A percentile compares a stretch with the other conserved stretches of the same genome.
phyloP scores from a whole-genome alignment of 2,329 filamentous ascomycete genomes.

The Colletotrichum kahawae region DNA sequence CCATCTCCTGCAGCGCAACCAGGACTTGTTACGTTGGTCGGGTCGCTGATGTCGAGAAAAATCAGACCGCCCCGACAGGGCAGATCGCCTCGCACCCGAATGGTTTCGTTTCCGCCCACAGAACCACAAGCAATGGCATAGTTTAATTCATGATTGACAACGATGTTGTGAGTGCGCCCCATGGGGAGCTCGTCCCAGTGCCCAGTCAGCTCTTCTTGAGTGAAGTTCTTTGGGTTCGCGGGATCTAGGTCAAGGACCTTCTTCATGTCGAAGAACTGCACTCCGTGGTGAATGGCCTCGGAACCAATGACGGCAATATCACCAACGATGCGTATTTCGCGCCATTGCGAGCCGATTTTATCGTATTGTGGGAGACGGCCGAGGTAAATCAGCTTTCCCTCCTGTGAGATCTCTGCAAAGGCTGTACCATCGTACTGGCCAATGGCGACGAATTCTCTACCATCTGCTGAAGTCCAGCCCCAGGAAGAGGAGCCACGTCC shows the following conservation, averaged over 20 bases:
- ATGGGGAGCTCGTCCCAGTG: constrained; percentile 45
- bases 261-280: constrained; percentile 69
- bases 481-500: constrained; percentile 47
- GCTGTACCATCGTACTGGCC: constrained; percentile 59
- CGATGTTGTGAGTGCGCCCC: constrained; percentile 50
- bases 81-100: constrained; percentile 18
- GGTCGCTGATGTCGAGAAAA: constrained; percentile 62
- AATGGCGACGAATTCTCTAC: constrained; percentile 59
- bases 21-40: constrained; percentile 55
- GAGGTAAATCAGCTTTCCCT: constrained; percentile 56
- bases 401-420: constrained; percentile 55
- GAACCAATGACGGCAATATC: constrained; percentile 42
- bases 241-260: constrained; percentile 56
- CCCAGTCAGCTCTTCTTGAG: constrained; percentile 44
- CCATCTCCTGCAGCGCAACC: constrained; percentile 61
- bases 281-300: constrained; percentile 54
- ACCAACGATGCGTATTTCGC: constrained; percentile 52
- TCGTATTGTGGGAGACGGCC: constrained; percentile 56
- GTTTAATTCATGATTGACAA: constrained; percentile 51
- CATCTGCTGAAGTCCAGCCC: constrained; percentile 58
- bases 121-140: constrained; percentile 49
- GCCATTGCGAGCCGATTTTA: constrained; percentile 51
- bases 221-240: constrained; percentile 46
- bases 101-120: constrained; percentile 34
- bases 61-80: constrained; percentile 59